Percentiles rank a stretch among this genome's conserved stretches.
Evolutionary conservation across 2,329 filamentous ascomycete genomes (phyloP).

Genomic region (Fusarium sp.): DNA sequence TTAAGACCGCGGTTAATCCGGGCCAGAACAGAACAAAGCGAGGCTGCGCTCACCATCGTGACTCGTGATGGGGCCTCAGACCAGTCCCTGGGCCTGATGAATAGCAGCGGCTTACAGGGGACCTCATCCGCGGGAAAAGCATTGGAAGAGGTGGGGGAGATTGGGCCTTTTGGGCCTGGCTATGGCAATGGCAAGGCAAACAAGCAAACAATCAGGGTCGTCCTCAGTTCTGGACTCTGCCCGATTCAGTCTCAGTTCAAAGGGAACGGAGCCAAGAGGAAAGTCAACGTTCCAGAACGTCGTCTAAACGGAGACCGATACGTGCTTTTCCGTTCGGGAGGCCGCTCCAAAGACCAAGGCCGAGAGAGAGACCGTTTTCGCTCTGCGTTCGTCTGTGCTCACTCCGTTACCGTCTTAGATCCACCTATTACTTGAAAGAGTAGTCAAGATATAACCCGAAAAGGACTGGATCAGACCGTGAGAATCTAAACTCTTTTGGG

Average conservation of each 20-base stretch:
- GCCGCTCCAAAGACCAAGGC: conserved; percentile 7
- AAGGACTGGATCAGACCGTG: background rate
- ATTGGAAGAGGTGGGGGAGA: conserved; percentile 32
- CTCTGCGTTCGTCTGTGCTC: conserved; percentile 27
- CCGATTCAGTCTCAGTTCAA: conserved; percentile 33
- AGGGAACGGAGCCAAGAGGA: conserved; percentile 33
- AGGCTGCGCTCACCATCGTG: conserved; percentile 41
- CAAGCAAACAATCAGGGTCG: conserved; percentile 19
- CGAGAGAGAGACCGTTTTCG: conserved; percentile 39
- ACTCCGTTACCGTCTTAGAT: conserved; percentile 24
- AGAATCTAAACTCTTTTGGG: conserved; percentile 20
- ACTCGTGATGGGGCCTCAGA: conserved; percentile 44
- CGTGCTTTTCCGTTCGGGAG: conserved; percentile 17
- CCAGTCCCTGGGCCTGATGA: conserved; percentile 34
- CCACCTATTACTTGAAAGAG: conserved; percentile 16
- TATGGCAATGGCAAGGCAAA: conserved; percentile 6
- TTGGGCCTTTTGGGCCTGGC: conserved; percentile 5
- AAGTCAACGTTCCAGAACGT: conserved; percentile 42
- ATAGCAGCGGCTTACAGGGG: conserved; percentile 39
- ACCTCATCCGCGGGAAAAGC: conserved; percentile 41
- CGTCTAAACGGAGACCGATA: conserved; percentile 29
- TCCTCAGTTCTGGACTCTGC: conserved; percentile 38
- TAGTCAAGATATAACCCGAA: conserved; percentile 22
- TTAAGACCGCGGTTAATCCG: conserved; percentile 40
- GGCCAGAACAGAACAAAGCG: conserved; percentile 39